Percentiles rank a stretch among this genome's conserved stretches.
phyloP scores from a whole-genome alignment of 495 filamentous ascomycete genomes.

The Tuber borchii region DNA sequence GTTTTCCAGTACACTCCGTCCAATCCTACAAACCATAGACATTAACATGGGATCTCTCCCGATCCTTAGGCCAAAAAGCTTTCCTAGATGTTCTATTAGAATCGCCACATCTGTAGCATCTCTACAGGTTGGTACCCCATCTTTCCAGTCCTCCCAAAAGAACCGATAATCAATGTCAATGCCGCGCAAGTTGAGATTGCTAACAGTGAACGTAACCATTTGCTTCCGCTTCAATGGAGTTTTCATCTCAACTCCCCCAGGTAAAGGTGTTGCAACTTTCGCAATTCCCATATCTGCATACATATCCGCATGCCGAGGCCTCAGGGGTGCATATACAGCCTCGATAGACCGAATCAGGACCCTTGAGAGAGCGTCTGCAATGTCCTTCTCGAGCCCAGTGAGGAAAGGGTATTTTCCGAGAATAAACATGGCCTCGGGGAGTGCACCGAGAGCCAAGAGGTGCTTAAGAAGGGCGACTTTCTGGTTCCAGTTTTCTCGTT shows the following conservation, averaged over 20 bases:
- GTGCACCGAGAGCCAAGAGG: slow-evolving; percentile 80
- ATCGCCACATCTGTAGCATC: slow-evolving; percentile 82
- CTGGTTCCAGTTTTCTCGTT: slow-evolving; percentile 53
- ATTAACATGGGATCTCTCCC: slow-evolving; percentile 75
- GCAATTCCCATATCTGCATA: slow-evolving; percentile 39
- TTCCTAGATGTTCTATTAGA: slow-evolving; percentile 76
- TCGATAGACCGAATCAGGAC: slow-evolving; percentile 72
- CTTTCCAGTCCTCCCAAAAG: slow-evolving; percentile 96
- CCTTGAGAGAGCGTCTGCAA: slow-evolving; percentile 71
- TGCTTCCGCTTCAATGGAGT: slow-evolving; percentile 36
- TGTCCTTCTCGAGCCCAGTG: slow-evolving; percentile 70
- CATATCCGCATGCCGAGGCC: slow-evolving; percentile 46
- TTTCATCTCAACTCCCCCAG: slow-evolving; percentile 31
- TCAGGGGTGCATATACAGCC: slow-evolving; percentile 55
- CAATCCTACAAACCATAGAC: slow-evolving; percentile 73
- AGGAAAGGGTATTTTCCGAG: slow-evolving; percentile 89
- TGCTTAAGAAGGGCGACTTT: slow-evolving; percentile 78
- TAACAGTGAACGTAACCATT: slow-evolving; percentile 42
- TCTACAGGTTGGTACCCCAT: slow-evolving; percentile 86
- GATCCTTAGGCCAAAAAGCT: slow-evolving; percentile 76
- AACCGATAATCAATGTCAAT: slow-evolving; percentile 59
- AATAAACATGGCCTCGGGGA: slow-evolving; percentile 89
- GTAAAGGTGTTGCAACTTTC: slow-evolving; percentile 27
- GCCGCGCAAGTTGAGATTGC: slow-evolving; percentile 36
- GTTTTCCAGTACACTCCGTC: slow-evolving; percentile 60